These are phyloP conservation scores for Luffa acutangula DNA, from an alignment of 306 rosid genomes.

Conservation along the genomic window DNA sequence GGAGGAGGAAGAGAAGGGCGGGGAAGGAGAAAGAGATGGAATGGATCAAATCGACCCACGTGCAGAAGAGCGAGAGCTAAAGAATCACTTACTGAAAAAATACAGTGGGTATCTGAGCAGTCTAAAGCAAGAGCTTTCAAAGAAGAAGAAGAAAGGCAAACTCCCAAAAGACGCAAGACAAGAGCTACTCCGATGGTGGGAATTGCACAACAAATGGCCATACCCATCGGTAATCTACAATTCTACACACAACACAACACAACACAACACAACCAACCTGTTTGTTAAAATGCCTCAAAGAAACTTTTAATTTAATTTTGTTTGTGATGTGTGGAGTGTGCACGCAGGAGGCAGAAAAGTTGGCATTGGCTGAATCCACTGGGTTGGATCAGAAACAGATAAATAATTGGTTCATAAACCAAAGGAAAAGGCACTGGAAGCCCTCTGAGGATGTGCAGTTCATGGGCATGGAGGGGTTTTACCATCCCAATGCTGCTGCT, in stretches of 20 bases:
- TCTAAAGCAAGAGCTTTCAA: slow-evolving; percentile 93
- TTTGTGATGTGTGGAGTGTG: background rate
- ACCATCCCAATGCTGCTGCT: slow-evolving; percentile 48
- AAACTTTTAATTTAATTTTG: background rate
- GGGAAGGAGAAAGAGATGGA: slow-evolving; percentile 51
- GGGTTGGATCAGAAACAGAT: slow-evolving; percentile 51
- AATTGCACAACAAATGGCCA: slow-evolving; percentile 95
- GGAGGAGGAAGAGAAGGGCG: slow-evolving; percentile 69
- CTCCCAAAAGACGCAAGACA: slow-evolving; percentile 96
- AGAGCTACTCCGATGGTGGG: slow-evolving; percentile 96
- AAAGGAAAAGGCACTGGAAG: slow-evolving; percentile 97
- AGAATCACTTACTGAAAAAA: slow-evolving; percentile 68
- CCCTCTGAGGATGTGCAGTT: slow-evolving; percentile 97
- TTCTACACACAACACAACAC: too few relatives aligned
- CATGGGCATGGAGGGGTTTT: slow-evolving; percentile 94
- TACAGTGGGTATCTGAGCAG: slow-evolving; percentile 91
- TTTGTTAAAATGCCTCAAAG: background rate
- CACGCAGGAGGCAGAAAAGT: slow-evolving; percentile 79
- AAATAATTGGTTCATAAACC: slow-evolving; percentile 83
- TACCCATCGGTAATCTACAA: slow-evolving; percentile 97
- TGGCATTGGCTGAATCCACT: slow-evolving; percentile 91
- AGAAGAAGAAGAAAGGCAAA: slow-evolving; percentile 94
- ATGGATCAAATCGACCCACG: slow-evolving; percentile 66
- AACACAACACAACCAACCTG: background rate
- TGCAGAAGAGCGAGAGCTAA: slow-evolving; percentile 86